Base-by-base conservation (phyloP, 2,329 filamentous ascomycete genomes). In the Parasarocladium wereldwijsianum region DNA sequence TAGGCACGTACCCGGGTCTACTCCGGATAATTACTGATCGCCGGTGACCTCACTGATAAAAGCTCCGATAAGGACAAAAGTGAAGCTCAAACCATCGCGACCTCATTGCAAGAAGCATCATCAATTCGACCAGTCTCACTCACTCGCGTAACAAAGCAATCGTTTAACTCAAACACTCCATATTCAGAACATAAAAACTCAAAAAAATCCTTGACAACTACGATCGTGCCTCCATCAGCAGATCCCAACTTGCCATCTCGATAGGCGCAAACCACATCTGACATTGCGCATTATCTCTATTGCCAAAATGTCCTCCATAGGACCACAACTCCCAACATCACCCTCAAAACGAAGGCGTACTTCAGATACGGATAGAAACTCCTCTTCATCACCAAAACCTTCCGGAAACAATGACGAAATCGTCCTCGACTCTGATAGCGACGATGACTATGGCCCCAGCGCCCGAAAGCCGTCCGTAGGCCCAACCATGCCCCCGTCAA, bases 241-340 rank as follows among this genome's bases (percentile, higher is more conserved):
- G 8, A 9, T 15, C 21, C 14, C n/a, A n/a, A n/a, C n/a, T n/a
- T n/a, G n/a, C n/a, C n/a, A n/a, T n/a, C n/a, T n/a, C n/a, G n/a
- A n/a, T n/a, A n/a, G n/a, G n/a, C n/a, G n/a, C n/a, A n/a, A n/a
- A n/a, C n/a, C n/a, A n/a, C n/a, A n/a, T n/a, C n/a, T n/a, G n/a
- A n/a, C n/a, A n/a, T n/a, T n/a, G n/a, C n/a, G n/a, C n/a, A n/a
- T n/a, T n/a, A n/a, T 13, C 11, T 18, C 15, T 10, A 9, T 19
- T 20, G 8, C 58, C 58, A 43, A 22, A 15, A 82, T 82, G 76
- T 58, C 74, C 29, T 72, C 70, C 19, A 74, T 82, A 44, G 78
- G 79, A 5, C 79, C 81, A 10, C 62, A 74, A 36, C 51, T 85
- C 15, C 79, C 81, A 9, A 64, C 77, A 4, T 71, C 80, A 37